Conservation (phyloP, 2,329 filamentous ascomycete genomes). For the Dactylellina sp. region DNA sequence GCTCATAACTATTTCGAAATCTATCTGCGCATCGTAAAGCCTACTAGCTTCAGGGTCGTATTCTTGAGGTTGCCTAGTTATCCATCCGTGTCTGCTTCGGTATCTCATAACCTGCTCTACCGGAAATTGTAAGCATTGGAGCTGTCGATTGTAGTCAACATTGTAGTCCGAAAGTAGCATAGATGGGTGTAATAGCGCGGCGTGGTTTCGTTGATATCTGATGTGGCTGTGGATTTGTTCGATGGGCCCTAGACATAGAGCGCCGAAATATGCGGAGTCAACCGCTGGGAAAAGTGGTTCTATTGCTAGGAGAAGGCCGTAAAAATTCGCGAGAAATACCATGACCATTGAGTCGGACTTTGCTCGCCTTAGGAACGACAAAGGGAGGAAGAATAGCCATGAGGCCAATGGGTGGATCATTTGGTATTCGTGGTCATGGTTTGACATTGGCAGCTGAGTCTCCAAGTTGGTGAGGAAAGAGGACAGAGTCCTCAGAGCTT, state of each 20-base stretch:
- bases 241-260: conserved; percentile 80
- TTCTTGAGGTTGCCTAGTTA: conserved; percentile 37
- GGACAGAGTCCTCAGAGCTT: conserved; percentile 76
- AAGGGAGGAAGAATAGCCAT: conserved; percentile 96
- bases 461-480: conserved; percentile 75
- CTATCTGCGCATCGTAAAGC: conserved; percentile 48
- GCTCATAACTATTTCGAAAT: conserved; percentile 55
- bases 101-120: conserved; percentile 50
- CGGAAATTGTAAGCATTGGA: conserved; percentile 46
- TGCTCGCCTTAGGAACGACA: conserved; percentile 81
- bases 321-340: conserved; percentile 89
- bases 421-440: conserved; percentile 86
- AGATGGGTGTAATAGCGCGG: conserved; percentile 45
- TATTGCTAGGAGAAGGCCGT: conserved; percentile 85
- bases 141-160: conserved; percentile 48
- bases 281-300: conserved; percentile 93
- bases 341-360: conserved; percentile 81
- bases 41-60: conserved; percentile 51
- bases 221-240: conserved; percentile 77
- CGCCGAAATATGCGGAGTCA: conserved; percentile 87
- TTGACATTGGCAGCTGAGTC: conserved; percentile 76
- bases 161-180: conserved; percentile 55
- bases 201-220: conserved; percentile 46
- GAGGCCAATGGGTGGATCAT: conserved; percentile 87
- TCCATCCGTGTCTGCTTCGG: conserved; percentile 50